phyloP scores from a whole-genome alignment of 768 basidiomycete species.

The Podaxis pistillaris region DNA sequence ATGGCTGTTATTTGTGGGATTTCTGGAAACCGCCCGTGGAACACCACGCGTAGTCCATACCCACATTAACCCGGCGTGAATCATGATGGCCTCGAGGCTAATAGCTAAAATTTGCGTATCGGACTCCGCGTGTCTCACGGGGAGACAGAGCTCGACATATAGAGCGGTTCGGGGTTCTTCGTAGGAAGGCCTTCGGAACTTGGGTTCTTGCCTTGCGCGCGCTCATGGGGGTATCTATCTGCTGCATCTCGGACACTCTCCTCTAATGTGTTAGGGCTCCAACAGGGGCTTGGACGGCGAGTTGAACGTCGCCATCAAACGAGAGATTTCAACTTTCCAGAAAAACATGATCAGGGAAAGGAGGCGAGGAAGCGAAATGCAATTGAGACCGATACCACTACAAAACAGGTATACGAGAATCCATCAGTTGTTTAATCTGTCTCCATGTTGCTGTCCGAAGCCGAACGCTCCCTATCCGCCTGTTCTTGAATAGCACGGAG shows the following conservation, averaged over 20 bases:
- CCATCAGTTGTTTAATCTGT: slow-evolving; percentile 51
- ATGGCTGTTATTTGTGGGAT: background rate
- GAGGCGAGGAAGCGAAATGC: too few species aligned
- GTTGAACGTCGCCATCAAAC: background rate
- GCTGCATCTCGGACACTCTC: background rate
- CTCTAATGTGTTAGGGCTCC: background rate
- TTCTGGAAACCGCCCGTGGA: background rate
- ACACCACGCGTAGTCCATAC: background rate
- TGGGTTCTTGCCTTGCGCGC: background rate
- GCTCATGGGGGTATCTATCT: background rate
- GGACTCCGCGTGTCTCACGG: background rate
- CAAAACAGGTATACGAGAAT: slow-evolving; percentile 11
- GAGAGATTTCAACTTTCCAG: background rate
- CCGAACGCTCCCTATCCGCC: slow-evolving; percentile 45
- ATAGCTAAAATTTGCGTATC: slow-evolving; percentile 1
- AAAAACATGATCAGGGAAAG: background rate
- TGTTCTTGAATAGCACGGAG: slow-evolving; percentile 79
- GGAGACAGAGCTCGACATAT: background rate
- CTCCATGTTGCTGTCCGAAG: slow-evolving; percentile 65
- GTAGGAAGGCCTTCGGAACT: background rate
- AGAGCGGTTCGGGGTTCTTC: background rate
- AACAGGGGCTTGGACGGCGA: background rate
- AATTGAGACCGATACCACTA: background rate
- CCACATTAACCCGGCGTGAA: background rate
- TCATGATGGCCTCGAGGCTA: slow-evolving; percentile 6